Evolutionary conservation across 2,329 filamentous ascomycete species (phyloP).

Genomic region (Cercospora nicotianae): DNA sequence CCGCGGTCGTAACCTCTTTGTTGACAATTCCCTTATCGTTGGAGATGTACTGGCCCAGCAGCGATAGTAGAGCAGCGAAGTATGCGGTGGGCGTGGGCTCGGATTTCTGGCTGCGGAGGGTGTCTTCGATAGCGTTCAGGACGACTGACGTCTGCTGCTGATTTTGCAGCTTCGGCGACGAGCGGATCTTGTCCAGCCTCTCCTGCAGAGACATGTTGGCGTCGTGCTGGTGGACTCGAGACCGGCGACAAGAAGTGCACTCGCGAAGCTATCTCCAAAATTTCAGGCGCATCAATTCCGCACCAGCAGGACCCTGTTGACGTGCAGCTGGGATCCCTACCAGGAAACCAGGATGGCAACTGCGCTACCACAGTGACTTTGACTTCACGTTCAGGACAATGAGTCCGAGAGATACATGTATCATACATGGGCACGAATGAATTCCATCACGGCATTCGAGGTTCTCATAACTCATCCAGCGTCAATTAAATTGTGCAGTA

Average conservation of each 20-base stretch:
- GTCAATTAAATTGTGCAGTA: background rate
- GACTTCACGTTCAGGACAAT: background rate
- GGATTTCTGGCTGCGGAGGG: slow-evolving; percentile 82
- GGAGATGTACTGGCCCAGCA: slow-evolving; percentile 75
- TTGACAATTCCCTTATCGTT: slow-evolving; percentile 65
- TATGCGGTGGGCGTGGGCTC: slow-evolving; percentile 85
- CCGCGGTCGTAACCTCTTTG: slow-evolving; percentile 78
- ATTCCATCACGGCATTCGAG: background rate
- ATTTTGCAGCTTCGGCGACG: slow-evolving; percentile 85
- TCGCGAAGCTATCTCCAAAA: slow-evolving; percentile 2
- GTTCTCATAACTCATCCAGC: background rate
- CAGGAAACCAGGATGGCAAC: background rate
- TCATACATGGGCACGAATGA: background rate
- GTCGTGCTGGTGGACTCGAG: slow-evolving; percentile 9
- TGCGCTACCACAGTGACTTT: background rate
- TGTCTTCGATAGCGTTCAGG: slow-evolving; percentile 88
- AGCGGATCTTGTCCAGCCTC: slow-evolving; percentile 95
- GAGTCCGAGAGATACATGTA: too few species aligned
- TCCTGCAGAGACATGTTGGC: slow-evolving; percentile 67
- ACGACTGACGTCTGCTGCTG: slow-evolving; percentile 89
- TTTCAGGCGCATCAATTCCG: slow-evolving; percentile 2
- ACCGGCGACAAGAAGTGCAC: background rate
- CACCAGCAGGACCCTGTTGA: background rate
- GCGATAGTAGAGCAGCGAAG: slow-evolving; percentile 88
- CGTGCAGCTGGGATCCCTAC: background rate